phyloP scores from a whole-genome alignment of 371 early-diverging fungal genomes.

The Mucor plumbeus region DNA sequence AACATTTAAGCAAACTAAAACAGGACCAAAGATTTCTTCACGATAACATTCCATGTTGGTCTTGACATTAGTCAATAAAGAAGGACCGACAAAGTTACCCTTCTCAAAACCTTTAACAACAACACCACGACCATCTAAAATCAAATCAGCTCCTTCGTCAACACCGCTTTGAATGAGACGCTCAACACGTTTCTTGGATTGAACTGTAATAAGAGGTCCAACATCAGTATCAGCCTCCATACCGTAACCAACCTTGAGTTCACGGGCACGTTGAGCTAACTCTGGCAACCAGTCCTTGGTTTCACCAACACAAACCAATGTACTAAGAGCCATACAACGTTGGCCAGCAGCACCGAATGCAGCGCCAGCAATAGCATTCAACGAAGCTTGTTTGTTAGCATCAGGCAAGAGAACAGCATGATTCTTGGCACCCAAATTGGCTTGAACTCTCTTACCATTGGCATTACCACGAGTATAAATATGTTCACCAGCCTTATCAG shows the following conservation, averaged over 20 bases:
- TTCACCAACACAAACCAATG: conserved; percentile 91
- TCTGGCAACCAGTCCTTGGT: conserved; percentile 90
- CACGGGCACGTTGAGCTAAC: conserved; percentile 84
- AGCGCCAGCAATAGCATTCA: conserved; percentile 92
- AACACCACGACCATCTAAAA: conserved; percentile 90
- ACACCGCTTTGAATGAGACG: conserved; percentile 82
- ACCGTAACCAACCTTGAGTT: conserved; percentile 88
- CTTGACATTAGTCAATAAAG: conserved; percentile 82
- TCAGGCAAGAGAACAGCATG: conserved; percentile 96
- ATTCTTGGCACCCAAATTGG: conserved; percentile 97
- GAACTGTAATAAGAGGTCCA: conserved; percentile 89
- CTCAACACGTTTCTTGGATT: conserved; percentile 84
- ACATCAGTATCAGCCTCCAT: conserved; percentile 88
- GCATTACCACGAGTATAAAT: conserved; percentile 89
- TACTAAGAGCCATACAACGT: conserved; percentile 94
- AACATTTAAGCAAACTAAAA: conserved; percentile 82
- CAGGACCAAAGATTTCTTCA: conserved; percentile 98
- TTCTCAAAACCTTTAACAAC: conserved; percentile 74
- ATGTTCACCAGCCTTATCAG: conserved; percentile 83
- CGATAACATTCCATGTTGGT: conserved; percentile 91
- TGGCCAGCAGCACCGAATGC: conserved; percentile 98
- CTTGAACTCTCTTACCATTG: conserved; percentile 96
- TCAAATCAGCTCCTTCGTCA: conserved; percentile 88
- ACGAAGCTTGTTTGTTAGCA: conserved; percentile 87
- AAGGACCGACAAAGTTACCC: conserved; percentile 97